phyloP scores from a whole-genome alignment of 2,329 filamentous ascomycete species.

The Stachybotrys echinatus region DNA sequence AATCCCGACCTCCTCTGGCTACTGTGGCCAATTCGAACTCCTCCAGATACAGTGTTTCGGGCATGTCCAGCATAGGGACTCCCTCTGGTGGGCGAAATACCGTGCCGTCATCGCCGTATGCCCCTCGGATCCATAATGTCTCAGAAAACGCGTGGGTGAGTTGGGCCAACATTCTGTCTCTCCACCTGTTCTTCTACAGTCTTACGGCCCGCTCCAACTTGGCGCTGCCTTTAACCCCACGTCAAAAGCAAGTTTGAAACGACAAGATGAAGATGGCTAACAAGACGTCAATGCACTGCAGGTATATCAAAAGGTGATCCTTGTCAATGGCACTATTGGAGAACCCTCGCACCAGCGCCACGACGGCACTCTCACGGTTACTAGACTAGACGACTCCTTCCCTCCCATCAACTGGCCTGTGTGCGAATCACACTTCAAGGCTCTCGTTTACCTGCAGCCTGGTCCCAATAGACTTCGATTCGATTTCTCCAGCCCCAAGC shows the following conservation, averaged over 20 bases:
- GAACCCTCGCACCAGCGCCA: constrained; percentile 62
- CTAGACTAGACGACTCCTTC: constrained; percentile 79
- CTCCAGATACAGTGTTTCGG: constrained; percentile 60
- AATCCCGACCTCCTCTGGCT: constrained; percentile 31
- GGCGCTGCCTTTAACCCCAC: constrained; percentile 4
- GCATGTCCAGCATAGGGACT: constrained; percentile 57
- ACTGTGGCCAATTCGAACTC: constrained; percentile 27
- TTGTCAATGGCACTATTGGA: constrained; percentile 76
- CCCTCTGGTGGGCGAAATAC: constrained; percentile 49
- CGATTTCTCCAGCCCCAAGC: constrained; percentile 80
- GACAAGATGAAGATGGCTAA: neutral
- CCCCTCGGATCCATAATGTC: constrained; percentile 74
- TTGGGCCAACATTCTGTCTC: constrained; percentile 15
- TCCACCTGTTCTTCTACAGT: constrained; percentile 8
- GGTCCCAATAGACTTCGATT: constrained; percentile 85
- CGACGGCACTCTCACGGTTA: constrained; percentile 75
- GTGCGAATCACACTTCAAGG: constrained; percentile 85
- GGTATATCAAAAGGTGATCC: constrained; percentile 87
- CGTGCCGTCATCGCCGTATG: constrained; percentile 68
- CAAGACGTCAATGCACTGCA: constrained; percentile 27
- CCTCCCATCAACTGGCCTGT: constrained; percentile 84
- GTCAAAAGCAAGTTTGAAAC: neutral
- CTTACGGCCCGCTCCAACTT: constrained; percentile 5
- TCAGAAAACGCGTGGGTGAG: constrained; percentile 80
- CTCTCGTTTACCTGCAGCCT: constrained; percentile 81